Conservation (phyloP, 2,329 filamentous ascomycete genomes). For the Aspergillus fumigatiaffinis region DNA sequence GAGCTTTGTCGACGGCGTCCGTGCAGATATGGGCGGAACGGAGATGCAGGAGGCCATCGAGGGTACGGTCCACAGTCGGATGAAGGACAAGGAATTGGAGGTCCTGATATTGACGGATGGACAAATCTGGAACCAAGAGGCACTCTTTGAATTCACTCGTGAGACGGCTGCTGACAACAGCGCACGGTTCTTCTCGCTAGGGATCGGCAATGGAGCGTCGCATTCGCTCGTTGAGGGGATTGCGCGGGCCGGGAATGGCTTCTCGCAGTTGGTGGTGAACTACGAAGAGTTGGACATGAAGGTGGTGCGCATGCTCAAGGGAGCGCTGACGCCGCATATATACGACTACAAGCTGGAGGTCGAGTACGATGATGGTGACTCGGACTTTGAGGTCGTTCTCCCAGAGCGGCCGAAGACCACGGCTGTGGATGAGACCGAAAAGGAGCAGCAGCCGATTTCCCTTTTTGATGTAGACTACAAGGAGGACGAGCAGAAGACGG, state of each 20-base stretch:
- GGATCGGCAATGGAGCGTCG: conserved; percentile 53
- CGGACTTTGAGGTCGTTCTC: conserved; percentile 64
- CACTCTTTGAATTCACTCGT: conserved; percentile 49
- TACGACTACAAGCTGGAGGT: conserved; percentile 62
- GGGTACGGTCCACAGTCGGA: conserved; percentile 45
- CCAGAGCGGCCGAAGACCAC: conserved; percentile 36
- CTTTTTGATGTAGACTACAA: conserved; percentile 54
- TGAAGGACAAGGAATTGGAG: conserved; percentile 47
- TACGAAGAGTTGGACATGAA: conserved; percentile 65
- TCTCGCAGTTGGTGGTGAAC: conserved; percentile 58
- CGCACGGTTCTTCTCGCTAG: conserved; percentile 53
- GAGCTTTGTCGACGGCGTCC: conserved; percentile 40
- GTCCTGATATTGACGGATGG: conserved; percentile 57
- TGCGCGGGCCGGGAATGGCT: conserved; percentile 56
- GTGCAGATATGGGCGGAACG: conserved; percentile 51
- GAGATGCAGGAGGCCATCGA: conserved; percentile 49
- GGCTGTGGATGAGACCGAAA: conserved; percentile 3
- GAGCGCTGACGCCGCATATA: conserved; percentile 63
- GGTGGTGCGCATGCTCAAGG: conserved; percentile 71
- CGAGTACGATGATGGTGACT: conserved; percentile 48
- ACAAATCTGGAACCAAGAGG: conserved; percentile 48
- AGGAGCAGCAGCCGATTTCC: conserved; percentile 49
- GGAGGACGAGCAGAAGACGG: conserved; percentile 23
- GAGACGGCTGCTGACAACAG: conserved; percentile 38
- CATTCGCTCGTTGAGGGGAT: conserved; percentile 57